Conservation (phyloP, 2,329 filamentous ascomycete genomes). For the Chrysosporium queenslandicum region DNA sequence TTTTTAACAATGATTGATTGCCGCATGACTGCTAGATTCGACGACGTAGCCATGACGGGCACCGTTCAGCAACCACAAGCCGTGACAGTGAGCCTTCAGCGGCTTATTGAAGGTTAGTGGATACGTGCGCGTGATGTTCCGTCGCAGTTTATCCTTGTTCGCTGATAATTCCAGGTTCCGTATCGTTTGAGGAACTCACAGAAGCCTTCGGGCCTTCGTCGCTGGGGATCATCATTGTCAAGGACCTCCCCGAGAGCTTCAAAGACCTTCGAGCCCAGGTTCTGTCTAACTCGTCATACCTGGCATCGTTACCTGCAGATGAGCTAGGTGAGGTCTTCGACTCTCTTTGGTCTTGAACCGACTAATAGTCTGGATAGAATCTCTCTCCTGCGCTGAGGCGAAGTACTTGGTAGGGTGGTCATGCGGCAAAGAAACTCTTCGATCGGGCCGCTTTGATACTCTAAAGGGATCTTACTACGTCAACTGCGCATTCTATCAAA, state of each 20-base stretch:
- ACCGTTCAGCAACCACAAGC: conserved; percentile 18
- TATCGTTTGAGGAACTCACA: conserved; percentile 38
- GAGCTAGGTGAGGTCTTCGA: conserved; percentile 54
- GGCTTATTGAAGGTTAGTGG: conserved; percentile 40
- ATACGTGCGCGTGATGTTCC: background rate
- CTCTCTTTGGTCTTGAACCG: conserved; percentile 41
- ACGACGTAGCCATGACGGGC: conserved; percentile 14
- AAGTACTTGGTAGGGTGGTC: conserved; percentile 57
- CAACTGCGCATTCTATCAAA: conserved; percentile 48
- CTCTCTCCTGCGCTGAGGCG: conserved; percentile 37
- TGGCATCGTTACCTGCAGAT: conserved; percentile 64
- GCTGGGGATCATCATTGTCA: conserved; percentile 86
- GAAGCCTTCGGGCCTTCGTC: conserved; percentile 83
- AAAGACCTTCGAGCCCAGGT: conserved; percentile 59
- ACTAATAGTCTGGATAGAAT: conserved; percentile 23
- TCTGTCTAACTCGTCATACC: conserved; percentile 78
- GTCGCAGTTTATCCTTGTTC: background rate
- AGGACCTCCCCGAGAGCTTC: conserved; percentile 67
- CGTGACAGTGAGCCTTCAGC: conserved; percentile 41
- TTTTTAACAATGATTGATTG: no score
- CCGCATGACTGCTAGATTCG: no score
- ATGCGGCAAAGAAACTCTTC: conserved; percentile 53
- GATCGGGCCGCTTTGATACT: conserved; percentile 52
- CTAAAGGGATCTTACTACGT: conserved; percentile 57
- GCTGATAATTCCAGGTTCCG: conserved; percentile 22